Conservation (phyloP, 2,329 filamentous ascomycete species). For the Blumeriella jaapii region DNA sequence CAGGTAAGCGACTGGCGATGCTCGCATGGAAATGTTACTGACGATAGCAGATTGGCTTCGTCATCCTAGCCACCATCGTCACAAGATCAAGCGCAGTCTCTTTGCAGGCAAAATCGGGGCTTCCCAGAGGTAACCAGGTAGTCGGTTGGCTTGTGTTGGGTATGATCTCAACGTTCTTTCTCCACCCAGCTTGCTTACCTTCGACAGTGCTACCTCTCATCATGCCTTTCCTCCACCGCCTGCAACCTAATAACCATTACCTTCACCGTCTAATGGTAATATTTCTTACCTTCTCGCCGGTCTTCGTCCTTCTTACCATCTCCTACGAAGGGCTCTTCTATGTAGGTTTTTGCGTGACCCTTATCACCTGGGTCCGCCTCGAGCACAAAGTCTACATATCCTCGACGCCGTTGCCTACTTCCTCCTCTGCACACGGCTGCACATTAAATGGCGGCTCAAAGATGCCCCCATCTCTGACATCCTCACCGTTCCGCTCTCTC, state of each 20-base stretch:
- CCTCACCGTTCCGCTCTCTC: conserved; percentile 45
- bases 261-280: conserved; percentile 80
- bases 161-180: conserved; percentile 31
- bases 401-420: conserved; percentile 22
- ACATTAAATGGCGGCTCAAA: conserved; percentile 5
- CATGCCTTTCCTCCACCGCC: conserved; percentile 69
- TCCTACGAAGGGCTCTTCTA: conserved; percentile 98
- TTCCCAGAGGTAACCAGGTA: conserved; percentile 79
- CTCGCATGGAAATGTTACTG: conserved; percentile 4
- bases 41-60: conserved; percentile 50
- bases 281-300: conserved; percentile 85
- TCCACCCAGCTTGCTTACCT: conserved; percentile 1
- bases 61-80: conserved; percentile 71
- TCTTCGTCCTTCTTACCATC: conserved; percentile 91
- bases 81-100: conserved; percentile 79
- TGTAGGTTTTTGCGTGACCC: conserved; percentile 69
- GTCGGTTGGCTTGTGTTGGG: conserved; percentile 73
- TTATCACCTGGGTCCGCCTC: conserved; percentile 84
- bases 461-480: conserved; percentile 19
- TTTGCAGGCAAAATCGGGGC: conserved; percentile 70
- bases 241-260: conserved; percentile 77
- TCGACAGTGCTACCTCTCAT: conserved; percentile 56
- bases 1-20: conserved; percentile 37
- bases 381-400: conserved; percentile 63
- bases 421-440: neutral